Evolutionary conservation across 345 rosid species (phyloP), one percentile per base, ranked within the genome.

Genomic region (Eucalyptus erythrocorys): DNA sequence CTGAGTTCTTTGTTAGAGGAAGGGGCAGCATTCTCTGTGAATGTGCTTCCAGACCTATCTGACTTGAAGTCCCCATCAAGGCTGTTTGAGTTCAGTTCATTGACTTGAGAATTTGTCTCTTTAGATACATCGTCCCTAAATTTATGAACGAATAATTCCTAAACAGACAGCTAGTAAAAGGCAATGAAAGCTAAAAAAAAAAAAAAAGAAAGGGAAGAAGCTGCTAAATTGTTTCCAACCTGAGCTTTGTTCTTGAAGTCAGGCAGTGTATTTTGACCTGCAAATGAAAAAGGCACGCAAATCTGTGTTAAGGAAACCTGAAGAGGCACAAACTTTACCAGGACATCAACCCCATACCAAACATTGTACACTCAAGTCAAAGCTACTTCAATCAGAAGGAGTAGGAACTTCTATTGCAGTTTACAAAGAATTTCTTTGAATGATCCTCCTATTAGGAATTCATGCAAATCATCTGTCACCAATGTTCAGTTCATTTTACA

Each of bases 211-310:
- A 26, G 50, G 48, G 37, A 26, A 40, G 80, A 49, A 34, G 86
- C 57, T 68, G 6, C 21, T 76, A 37, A 37, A 76, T 37, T 37
- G 82, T 42, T 30, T 32, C 59, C 81, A 40, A 94, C 96, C 94
- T 92, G 50, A 87, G 92, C 45, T 92, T 90, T 87, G 86, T 34
- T 82, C 90, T 93, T 85, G 95, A 95, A 57, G 94, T 93, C 86
- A 91, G 88, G 90, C 95, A 93, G 37, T 93, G 93, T 88, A 94
- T 89, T 71, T 89, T 92, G 86, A 92, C 89, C 97, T 93, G 95
- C 76, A 90, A 89, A 90, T 90, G 43, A 87, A 86, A 61, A 30
- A 42, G 34, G 53, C 49, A 87, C 59, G 5, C 88, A 80, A 71
- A 86, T 42, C 47, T 76, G 47, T 76, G 47, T 76, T 40, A 76